Evolutionary conservation across 345 rosid species (phyloP), one percentile per base, ranked within the genome.

Genomic region (Euphorbia peplus): DNA sequence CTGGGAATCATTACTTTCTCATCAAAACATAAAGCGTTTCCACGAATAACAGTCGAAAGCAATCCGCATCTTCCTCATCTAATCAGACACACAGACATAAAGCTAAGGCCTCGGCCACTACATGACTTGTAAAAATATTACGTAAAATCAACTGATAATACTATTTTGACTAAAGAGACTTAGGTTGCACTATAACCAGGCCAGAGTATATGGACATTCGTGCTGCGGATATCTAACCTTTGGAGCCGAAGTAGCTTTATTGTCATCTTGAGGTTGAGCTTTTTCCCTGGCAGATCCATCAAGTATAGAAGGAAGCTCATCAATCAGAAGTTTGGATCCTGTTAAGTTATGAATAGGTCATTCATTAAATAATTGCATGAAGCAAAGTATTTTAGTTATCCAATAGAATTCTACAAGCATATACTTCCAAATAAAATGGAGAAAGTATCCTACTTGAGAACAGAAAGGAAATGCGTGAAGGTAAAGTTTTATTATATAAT

Each of bases 181-280:
- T 13, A 3, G 15, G 10, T 46, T 21, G 50, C 50, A 5, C 54
- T 18, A 35, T 5, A 57, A 25, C 21, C 3, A 21, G 32, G 12
- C 50, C 1, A 42, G 52, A 41, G 51, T 6, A 25, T n/a, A 63
- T 63, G 67, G 24, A 29, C 29, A 46, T 46, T 4, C 4, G 16
- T 5, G 15, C 46, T 30, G 1, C 4, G 46, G 4, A 68, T 57
- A 25, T 51, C 15, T 60, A 77, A 88, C 96, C 93, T 95, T 91
- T 47, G 96, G 96, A 68, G 99, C 97, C 79, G 87, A 83, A 35
- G 96, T 88, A 79, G 83, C 95, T 82, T 83, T 80, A 60, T 90
- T 81, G 71, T 89, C 93, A 83, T 95, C 99, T 80, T 90, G 99
- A 3, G 89, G 85, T 75, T 81, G 83, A 41, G 97, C 95, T 72